Base-by-base conservation (phyloP, 805 yeast species). In the Candida manassasensis region DNA sequence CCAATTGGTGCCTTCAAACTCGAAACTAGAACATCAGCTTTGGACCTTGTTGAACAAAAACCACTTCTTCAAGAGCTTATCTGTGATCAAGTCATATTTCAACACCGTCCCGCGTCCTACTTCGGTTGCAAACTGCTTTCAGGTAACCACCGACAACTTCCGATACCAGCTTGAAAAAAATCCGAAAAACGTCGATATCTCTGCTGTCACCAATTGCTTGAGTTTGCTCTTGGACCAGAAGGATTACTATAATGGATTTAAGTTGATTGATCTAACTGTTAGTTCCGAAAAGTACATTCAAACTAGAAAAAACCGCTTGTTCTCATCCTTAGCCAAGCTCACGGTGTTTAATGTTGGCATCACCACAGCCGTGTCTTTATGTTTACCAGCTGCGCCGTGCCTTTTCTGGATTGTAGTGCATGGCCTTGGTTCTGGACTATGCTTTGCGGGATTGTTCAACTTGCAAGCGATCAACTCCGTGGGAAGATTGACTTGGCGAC, bases 401-500 rank as follows among this genome's bases (percentile, higher is more conserved):
- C 9, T 21, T 3, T 13, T 11, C 15, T 50, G 51, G 52, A 8
- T 41, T 2, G 11, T 37, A 11, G 41, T 41, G 22, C 11, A 37
- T 4, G 30, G 32, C 1, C 28, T 42, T 4, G 16, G 37, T 4
- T 13, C 25, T 3, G n/a, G 18, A n/a, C 21, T 15, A 27, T 32
- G 18, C 12, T 32, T 24, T 19, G 35, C 12, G 19, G 41, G 38
- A 4, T 18, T 33, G n/a, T 27, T 34, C 29, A 38, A 30, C 21
- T 14, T 38, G 11, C 22, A 25, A 29, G 14, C 19, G 6, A 22
- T 35, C n/a, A 26, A 41, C 4, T 32, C 44, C 19, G 14, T 52
- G 12, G 57, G 58, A 5, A 33, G 75, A 43, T 45, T 64, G 13
- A 55, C 64, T 19, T 64, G 69, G 71, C 36, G 73, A 27, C 52